Evolutionary conservation across 2,329 filamentous ascomycete genomes (phyloP).

Genomic region (Colletotrichum zoysiae): DNA sequence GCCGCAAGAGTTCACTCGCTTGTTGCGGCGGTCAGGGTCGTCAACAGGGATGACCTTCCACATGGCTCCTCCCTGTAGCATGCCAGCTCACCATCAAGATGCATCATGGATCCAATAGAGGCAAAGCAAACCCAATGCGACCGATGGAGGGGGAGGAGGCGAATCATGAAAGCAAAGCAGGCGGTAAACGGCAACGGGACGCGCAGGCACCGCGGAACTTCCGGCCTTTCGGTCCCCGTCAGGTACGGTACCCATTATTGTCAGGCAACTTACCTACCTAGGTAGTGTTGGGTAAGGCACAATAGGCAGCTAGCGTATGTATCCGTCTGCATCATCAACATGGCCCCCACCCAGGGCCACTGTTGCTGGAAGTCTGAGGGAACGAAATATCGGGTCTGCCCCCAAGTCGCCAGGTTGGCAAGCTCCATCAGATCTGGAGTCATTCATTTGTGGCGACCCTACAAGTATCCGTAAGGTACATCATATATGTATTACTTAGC

Average conservation of each 20-base stretch:
- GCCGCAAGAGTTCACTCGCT: conserved; percentile 27
- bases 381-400: conserved; percentile 29
- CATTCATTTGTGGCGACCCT: not conserved
- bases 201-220: conserved; percentile 13
- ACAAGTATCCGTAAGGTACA: too few relatives aligned
- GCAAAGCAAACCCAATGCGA: conserved; percentile 7
- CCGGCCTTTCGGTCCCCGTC: not conserved
- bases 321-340: conserved; percentile 24
- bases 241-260: not conserved
- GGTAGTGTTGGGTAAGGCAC: conserved; percentile 4
- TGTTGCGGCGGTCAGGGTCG: conserved; percentile 33
- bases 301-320: not conserved
- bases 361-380: conserved; percentile 26
- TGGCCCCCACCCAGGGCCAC: conserved; percentile 9
- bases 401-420: conserved; percentile 12
- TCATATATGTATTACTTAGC: too few relatives aligned
- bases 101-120: not conserved
- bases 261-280: too few relatives aligned
- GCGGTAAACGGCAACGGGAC: not conserved
- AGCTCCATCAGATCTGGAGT: conserved; percentile 2
- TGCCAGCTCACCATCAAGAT: conserved; percentile 31
- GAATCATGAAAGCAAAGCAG: conserved; percentile 16
- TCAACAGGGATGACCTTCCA: conserved; percentile 36
- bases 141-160: conserved; percentile 11
- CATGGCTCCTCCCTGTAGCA: conserved; percentile 34